Evolutionary conservation across 163 green algal species (phyloP).

Genomic region (Chlamydomonas reinhardtii): DNA sequence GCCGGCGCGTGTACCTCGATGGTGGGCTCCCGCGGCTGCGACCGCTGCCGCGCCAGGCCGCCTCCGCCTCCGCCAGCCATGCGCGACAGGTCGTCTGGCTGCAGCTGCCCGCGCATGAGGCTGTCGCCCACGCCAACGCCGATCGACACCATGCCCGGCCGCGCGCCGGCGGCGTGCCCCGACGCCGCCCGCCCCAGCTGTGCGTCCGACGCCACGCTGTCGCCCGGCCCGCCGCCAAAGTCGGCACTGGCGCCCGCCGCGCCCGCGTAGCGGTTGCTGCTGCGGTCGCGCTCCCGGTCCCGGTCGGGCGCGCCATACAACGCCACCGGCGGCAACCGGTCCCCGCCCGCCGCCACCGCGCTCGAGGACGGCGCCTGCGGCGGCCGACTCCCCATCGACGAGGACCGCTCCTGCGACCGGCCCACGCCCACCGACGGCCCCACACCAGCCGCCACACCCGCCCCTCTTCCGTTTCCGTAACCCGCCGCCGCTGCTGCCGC

Average conservation of each 20-base stretch:
- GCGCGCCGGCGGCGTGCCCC: neutral
- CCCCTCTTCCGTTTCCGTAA: too few species aligned
- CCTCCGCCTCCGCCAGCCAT: too few species aligned
- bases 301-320: neutral
- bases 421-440: too few species aligned
- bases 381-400: too few species aligned
- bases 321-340: constrained; percentile 13
- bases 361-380: too few species aligned
- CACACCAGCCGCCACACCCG: too few species aligned
- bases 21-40: neutral
- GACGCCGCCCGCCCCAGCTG: neutral
- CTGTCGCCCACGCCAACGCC: constrained; percentile 58
- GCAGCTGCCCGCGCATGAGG: constrained; percentile 41
- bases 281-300: neutral
- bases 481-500: too few species aligned
- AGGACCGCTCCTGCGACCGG: too few species aligned
- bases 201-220: constrained; percentile 14
- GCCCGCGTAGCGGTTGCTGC: constrained; percentile 43
- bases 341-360: neutral
- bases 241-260: neutral
- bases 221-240: neutral
- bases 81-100: neutral
- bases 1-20: neutral
- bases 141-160: constrained; percentile 46
- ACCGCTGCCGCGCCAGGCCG: neutral